These are phyloP conservation scores for Stephania cephalantha DNA, from an alignment of 164 flowering plant species.

Conservation along the genomic window DNA sequence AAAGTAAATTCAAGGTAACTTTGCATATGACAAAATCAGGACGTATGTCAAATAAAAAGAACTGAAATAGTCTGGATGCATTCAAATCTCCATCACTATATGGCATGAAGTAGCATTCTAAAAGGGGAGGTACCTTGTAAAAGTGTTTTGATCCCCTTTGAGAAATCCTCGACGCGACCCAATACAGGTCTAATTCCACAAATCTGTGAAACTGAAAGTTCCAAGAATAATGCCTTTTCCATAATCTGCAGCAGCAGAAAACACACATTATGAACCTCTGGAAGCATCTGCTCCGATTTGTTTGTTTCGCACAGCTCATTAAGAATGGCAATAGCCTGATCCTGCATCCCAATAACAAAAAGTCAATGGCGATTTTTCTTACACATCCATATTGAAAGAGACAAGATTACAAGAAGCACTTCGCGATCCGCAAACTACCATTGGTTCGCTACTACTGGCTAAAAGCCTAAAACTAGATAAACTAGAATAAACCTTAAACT, in stretches of 20 bases:
- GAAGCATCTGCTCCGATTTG: conserved; percentile 30
- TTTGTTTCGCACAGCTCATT: conserved; percentile 56
- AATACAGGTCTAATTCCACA: conserved; percentile 83
- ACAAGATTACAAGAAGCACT: background rate
- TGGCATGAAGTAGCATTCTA: no score
- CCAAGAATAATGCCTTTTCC: conserved; percentile 81
- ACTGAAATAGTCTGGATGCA: background rate
- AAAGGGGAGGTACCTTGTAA: conserved; percentile 44
- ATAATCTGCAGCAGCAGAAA: conserved; percentile 58
- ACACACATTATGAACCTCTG: conserved; percentile 42
- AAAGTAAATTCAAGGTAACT: background rate
- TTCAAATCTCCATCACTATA: no score
- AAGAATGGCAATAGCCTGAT: conserved; percentile 69
- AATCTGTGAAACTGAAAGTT: conserved; percentile 68
- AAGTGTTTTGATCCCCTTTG: conserved; percentile 53
- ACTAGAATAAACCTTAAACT: no score
- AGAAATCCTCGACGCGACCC: conserved; percentile 84
- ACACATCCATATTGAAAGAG: background rate
- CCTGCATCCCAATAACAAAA: conserved; percentile 34
- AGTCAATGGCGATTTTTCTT: background rate
- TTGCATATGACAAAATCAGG: background rate
- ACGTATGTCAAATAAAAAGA: background rate
- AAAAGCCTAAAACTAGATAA: no score
- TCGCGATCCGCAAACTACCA: background rate
- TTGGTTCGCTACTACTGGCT: no score